These are phyloP conservation scores for Penicillium thymicola DNA, from an alignment of 2,329 filamentous ascomycete species.

Conservation along the genomic window DNA sequence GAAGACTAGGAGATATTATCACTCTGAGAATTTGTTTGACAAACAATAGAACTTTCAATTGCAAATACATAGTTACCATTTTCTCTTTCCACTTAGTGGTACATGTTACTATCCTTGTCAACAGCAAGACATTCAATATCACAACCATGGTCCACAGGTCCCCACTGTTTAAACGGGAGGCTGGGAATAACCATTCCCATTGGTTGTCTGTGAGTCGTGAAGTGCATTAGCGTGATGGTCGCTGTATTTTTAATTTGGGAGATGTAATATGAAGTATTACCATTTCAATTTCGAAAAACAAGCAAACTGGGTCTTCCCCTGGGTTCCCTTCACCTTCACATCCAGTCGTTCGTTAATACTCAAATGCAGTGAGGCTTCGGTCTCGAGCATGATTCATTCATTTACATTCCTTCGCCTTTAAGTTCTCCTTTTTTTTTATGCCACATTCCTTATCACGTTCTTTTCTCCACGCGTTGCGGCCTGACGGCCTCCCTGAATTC, in stretches of 20 bases:
- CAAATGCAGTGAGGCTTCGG: constrained; percentile 17
- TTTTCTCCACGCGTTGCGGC: constrained; percentile 21
- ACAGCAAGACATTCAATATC: not conserved
- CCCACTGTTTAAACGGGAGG: constrained; percentile 4
- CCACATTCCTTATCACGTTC: constrained; percentile 16
- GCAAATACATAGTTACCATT: too few relatives aligned
- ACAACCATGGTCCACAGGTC: constrained; percentile 2
- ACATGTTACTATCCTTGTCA: not conserved
- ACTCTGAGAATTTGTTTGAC: not conserved
- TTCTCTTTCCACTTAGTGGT: not conserved
- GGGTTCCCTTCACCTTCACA: constrained; percentile 3
- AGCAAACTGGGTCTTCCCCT: constrained; percentile 4
- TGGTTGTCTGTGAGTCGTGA: not conserved
- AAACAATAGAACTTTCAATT: not conserved
- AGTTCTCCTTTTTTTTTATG: constrained; percentile 4
- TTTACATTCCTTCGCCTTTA: constrained; percentile 15
- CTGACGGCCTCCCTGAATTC: constrained; percentile 21
- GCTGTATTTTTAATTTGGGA: constrained; percentile 5
- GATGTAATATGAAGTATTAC: not conserved
- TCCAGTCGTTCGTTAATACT: constrained; percentile 32
- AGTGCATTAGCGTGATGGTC: constrained; percentile 2
- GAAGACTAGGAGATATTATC: not conserved
- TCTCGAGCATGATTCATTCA: constrained; percentile 16
- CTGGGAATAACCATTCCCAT: not conserved
- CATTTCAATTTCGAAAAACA: constrained; percentile 3